A percentile compares a stretch with the other conserved stretches of the same genome.
Conservation (phyloP, 768 basidiomycete species). For the Macrolepiota albuminosa region DNA sequence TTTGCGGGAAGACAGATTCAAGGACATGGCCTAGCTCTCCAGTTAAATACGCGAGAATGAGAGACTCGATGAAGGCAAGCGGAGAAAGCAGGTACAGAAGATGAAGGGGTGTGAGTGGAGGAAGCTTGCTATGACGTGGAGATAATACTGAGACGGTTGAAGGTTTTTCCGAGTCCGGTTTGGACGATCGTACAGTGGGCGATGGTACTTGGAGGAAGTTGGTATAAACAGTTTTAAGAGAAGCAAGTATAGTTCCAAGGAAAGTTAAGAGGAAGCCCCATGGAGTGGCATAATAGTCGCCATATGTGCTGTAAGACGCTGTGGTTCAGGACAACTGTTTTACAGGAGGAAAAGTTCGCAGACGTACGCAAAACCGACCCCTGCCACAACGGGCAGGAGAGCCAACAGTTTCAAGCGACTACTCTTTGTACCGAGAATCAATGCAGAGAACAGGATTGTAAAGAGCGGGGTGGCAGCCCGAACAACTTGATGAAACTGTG, state of each 20-base stretch:
- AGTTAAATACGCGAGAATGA: constrained; percentile 66
- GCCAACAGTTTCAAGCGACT: constrained; percentile 62
- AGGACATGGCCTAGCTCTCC: constrained; percentile 75
- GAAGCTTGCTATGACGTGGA: constrained; percentile 12
- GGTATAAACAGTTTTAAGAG: constrained; percentile 90
- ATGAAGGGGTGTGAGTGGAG: constrained; percentile 59
- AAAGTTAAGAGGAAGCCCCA: constrained; percentile 86
- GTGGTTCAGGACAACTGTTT: background rate
- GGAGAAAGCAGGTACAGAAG: constrained; percentile 89
- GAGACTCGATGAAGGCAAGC: constrained; percentile 85
- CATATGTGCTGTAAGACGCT: constrained; percentile 64
- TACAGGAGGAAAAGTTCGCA: background rate
- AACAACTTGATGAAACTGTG: constrained; percentile 94
- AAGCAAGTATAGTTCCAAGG: constrained; percentile 85
- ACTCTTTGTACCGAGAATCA: constrained; percentile 60
- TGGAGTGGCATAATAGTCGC: constrained; percentile 89
- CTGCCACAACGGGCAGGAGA: constrained; percentile 79
- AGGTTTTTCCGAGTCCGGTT: background rate
- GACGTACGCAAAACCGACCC: constrained; percentile 87
- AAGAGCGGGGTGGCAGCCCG: constrained; percentile 92
- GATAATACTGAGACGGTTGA: background rate
- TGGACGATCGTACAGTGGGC: background rate
- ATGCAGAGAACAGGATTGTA: constrained; percentile 71
- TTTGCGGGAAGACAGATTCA: constrained; percentile 19
- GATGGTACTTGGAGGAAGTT: constrained; percentile 64